Evolutionary conservation across 2,329 filamentous ascomycete species (phyloP).

Genomic region (Sporothrix protearum): DNA sequence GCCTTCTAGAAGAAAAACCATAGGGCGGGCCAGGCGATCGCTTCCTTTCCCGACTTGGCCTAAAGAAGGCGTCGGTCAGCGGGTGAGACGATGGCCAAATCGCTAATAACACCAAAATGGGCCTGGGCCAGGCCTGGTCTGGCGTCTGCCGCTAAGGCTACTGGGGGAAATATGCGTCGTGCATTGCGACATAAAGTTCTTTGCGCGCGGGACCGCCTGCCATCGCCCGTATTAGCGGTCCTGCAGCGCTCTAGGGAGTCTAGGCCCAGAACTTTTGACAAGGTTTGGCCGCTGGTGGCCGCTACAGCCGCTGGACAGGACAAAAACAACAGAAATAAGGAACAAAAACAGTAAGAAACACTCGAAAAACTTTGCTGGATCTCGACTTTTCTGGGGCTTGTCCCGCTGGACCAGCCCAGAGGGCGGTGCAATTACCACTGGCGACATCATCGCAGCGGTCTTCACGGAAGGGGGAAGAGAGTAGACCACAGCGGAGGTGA

Average conservation of each 20-base stretch:
- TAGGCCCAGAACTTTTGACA: not conserved
- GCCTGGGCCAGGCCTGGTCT: not conserved
- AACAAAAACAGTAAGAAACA: not conserved
- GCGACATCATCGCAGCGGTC: not conserved
- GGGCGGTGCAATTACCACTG: not conserved
- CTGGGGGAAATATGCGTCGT: not conserved
- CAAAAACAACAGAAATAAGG: not conserved
- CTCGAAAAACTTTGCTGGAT: not conserved
- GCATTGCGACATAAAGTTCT: not conserved
- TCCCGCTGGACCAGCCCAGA: not conserved
- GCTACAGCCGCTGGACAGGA: not conserved
- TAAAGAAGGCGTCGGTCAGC: slow-evolving; percentile 18
- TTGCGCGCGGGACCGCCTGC: too few species aligned
- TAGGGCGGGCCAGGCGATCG: slow-evolving; percentile 14
- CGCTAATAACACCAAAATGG: too few species aligned
- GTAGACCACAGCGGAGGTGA: not conserved
- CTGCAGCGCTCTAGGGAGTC: not conserved
- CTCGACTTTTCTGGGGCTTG: not conserved
- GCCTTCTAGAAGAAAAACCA: not conserved
- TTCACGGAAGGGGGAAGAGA: not conserved
- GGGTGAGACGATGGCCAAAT: not conserved
- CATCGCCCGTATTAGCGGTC: not conserved
- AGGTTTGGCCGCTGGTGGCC: not conserved
- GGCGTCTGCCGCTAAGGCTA: slow-evolving; percentile 9
- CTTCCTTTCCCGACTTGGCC: slow-evolving; percentile 14